Base-by-base conservation (phyloP, 176 grass and related monocot species). In the Phyllostachys edulis region DNA sequence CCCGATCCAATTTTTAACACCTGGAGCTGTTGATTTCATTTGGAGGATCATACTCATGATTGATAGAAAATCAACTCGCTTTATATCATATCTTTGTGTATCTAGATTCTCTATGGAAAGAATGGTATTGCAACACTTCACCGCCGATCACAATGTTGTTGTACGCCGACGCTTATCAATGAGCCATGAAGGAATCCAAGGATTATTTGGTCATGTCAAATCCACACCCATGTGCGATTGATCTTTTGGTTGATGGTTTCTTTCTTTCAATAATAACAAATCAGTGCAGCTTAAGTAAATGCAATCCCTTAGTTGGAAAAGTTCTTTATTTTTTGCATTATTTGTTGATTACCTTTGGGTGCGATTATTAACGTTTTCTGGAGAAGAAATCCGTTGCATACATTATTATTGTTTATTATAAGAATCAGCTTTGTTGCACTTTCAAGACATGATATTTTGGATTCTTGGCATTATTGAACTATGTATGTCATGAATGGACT, bases 1-100 rank as follows among this genome's bases (percentile, higher is more conserved):
- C 92, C 12, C 50, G 68, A 37, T 87, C 83, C 1, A 38, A 85
- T 51, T 76, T 76, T 64, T 89, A 69, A 68, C 57, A 63, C 34
- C 61, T 52, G 59, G 14, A 9, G 11, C n/a, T 68, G 57, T 83
- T 79, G 23, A 74, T 83, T 79, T 83, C 39, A 36, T 78, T 49
- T 17, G 32, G 52, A 51, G 12, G 42, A 68, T 70, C 47, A 38
- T 42, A 85, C 63, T n/a, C 57, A 82, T 45, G 64, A 42, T 71
- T 47, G 3, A 47, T 47, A 77, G 83, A 49, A 85, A 78, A 39
- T 67, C 51, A 78, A 78, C 64, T 73, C 65, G 47, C 41, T 1
- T 4, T 80, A 44, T 79, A 67, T 71, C 49, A 68, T 51, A 52
- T 61, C 15, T 32, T 83, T 5, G 29, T 52, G 50, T 67, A 16